These are phyloP conservation scores for Vitis riparia DNA, from an alignment of 164 flowering plant species.

Conservation along the genomic window DNA sequence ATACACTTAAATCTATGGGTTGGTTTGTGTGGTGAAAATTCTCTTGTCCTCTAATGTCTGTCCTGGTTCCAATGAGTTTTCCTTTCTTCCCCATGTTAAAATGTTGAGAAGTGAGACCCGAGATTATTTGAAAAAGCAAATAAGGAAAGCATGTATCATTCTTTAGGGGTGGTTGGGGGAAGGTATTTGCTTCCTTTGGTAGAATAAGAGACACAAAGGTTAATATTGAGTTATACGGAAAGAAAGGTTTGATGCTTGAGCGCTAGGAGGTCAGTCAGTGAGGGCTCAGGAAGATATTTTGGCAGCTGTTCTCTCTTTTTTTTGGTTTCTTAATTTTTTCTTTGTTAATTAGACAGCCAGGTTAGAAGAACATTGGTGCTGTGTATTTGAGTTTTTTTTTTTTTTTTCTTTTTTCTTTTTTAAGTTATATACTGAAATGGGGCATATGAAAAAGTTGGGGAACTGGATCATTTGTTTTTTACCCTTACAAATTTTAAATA, in stretches of 20 bases:
- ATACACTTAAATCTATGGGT: not conserved
- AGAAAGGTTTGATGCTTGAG: conserved; percentile 8
- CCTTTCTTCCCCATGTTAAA: conserved; percentile 21
- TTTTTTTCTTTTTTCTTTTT: not conserved
- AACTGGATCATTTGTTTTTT: not conserved
- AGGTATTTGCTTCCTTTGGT: conserved; percentile 5
- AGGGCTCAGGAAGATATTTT: not conserved
- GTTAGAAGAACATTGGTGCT: not conserved
- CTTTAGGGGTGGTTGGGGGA: conserved; percentile 15
- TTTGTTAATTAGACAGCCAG: not conserved
- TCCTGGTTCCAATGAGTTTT: conserved; percentile 1
- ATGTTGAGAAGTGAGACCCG: conserved; percentile 11
- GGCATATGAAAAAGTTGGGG: not conserved
- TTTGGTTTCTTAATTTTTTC: not conserved
- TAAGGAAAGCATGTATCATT: conserved; percentile 19
- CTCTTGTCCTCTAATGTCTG: conserved; percentile 1
- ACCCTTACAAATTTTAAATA: not conserved
- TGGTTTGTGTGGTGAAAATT: conserved; percentile 4
- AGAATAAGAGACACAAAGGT: conserved; percentile 19
- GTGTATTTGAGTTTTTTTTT: not conserved
- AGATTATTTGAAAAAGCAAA: conserved; percentile 7
- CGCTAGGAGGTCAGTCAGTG: conserved; percentile 3
- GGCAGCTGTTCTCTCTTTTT: not conserved
- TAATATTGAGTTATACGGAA: conserved; percentile 11
- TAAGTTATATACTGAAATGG: conserved; percentile 2